A percentile compares a stretch with the other conserved stretches of the same genome.
Evolutionary conservation across 2,329 filamentous ascomycete species (phyloP).

Genomic region (Xylaria digitata): DNA sequence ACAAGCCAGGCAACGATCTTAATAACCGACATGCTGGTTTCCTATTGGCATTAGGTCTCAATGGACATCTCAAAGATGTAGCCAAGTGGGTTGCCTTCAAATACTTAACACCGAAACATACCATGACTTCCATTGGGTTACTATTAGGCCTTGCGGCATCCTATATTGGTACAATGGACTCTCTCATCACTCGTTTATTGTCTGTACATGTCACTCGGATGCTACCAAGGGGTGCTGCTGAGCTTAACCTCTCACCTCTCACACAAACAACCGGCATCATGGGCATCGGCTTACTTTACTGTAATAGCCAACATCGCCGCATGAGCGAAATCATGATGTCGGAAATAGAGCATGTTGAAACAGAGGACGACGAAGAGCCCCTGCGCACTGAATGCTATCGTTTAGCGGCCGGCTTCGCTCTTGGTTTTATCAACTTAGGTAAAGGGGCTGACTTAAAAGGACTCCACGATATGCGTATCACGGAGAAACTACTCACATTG

Average conservation of each 20-base stretch:
- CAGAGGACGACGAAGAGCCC: constrained; percentile 83
- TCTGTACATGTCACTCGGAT: constrained; percentile 97
- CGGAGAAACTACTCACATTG: constrained; percentile 85
- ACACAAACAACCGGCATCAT: constrained; percentile 97
- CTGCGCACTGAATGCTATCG: constrained; percentile 96
- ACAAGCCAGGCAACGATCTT: constrained; percentile 86
- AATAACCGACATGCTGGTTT: constrained; percentile 98
- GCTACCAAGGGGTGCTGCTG: constrained; percentile 90
- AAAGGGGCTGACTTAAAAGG: constrained; percentile 90
- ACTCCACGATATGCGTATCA: constrained; percentile 91
- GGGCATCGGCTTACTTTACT: constrained; percentile 95
- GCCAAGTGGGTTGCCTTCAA: constrained; percentile 99
- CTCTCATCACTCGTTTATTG: constrained; percentile 88
- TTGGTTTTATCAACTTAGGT: constrained; percentile 94
- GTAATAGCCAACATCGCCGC: constrained; percentile 92
- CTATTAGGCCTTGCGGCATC: constrained; percentile 91
- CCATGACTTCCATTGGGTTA: constrained; percentile 98
- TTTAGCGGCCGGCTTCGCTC: constrained; percentile 89
- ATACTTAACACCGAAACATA: constrained; percentile 98
- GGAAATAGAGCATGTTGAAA: constrained; percentile 88
- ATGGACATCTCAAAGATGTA: constrained; percentile 91
- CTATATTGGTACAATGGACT: constrained; percentile 97
- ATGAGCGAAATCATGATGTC: constrained; percentile 99
- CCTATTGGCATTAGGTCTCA: constrained; percentile 87
- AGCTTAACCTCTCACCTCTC: constrained; percentile 90